These are phyloP conservation scores for Capsella rubella DNA, from an alignment of 441 rosid species.

Conservation along the genomic window DNA sequence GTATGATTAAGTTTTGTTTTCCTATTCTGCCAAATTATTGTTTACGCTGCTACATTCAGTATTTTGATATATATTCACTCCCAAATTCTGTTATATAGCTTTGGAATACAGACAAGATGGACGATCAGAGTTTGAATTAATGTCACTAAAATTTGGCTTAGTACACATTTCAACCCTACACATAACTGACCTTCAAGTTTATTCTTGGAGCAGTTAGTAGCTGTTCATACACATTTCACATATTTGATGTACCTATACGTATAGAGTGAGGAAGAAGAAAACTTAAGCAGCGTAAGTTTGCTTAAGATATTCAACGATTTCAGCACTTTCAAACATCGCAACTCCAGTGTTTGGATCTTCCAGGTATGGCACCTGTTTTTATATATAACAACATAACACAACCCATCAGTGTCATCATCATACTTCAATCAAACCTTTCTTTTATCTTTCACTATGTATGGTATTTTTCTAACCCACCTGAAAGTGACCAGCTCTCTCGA, in stretches of 20 bases:
- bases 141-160: neutral
- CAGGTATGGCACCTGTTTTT: slow-evolving; percentile 67
- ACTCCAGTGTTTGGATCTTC: slow-evolving; percentile 83
- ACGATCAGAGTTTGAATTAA: neutral
- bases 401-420: slow-evolving; percentile 6
- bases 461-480: slow-evolving; percentile 59
- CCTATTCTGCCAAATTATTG: too few relatives aligned
- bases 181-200: slow-evolving; percentile 11
- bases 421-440: neutral
- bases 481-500: slow-evolving; percentile 69
- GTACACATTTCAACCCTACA: slow-evolving; percentile 1
- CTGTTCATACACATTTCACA: slow-evolving; percentile 24
- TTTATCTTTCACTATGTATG: neutral
- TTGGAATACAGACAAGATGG: too few relatives aligned
- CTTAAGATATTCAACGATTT: slow-evolving; percentile 70
- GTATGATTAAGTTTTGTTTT: too few relatives aligned
- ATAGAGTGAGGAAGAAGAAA: slow-evolving; percentile 26
- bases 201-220: slow-evolving; percentile 19
- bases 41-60: too few relatives aligned
- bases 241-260: neutral
- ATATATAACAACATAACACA: slow-evolving; percentile 9
- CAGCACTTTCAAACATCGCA: slow-evolving; percentile 72
- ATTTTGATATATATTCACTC: too few relatives aligned
- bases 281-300: slow-evolving; percentile 63
- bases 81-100: too few relatives aligned